Evolutionary conservation across 148 eudicot species (phyloP), one percentile per base, ranked within the genome.

Genomic region (Bassia scoparia): DNA sequence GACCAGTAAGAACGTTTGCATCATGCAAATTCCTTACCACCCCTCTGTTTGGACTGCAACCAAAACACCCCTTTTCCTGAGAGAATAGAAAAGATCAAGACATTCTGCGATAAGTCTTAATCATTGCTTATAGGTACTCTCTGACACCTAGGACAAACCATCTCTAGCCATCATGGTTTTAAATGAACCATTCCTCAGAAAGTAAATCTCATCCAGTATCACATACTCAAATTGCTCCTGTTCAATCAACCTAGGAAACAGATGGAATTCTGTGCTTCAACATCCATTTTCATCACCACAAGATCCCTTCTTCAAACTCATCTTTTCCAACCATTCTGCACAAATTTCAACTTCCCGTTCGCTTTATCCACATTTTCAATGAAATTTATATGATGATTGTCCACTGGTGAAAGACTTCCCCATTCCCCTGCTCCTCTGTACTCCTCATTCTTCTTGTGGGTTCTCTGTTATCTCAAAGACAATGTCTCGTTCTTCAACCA

Each of bases 271-370:
- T 11, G 93, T 86, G 49, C 93, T 81, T 90, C 96, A 30, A 92
- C 91, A 76, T 88, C 97, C 97, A 92, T 92, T 78, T 92, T 92
- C 91, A 92, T 83, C 81, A 92, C 97, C 41, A 92, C 96, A 67
- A 84, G 88, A 74, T 92, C 96, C 54, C 65, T 81, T 92, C 91
- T 30, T 66, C 46, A 43, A 66, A 0, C 78, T 65, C 48, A 87
- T 88, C 77, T 81, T 87, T 89, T n/a, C n/a, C 83, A 92, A 81
- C 97, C 97, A 92, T 38, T 87, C 78, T 10, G 93, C 96, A 65
- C 89, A 92, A 67, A n/a, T n/a, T n/a, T 92, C 97, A 67, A 92
- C n/a, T n/a, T 89, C 9, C 97, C 97, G 50, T 61, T 68, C 60
- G 90, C 88, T 80, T 72, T 73, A 74, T 84, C 81, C 68, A 83